Evolutionary conservation across 2,329 filamentous ascomycete genomes (phyloP), one percentile per base, ranked within the genome.

Genomic region (Fusarium algeriense): DNA sequence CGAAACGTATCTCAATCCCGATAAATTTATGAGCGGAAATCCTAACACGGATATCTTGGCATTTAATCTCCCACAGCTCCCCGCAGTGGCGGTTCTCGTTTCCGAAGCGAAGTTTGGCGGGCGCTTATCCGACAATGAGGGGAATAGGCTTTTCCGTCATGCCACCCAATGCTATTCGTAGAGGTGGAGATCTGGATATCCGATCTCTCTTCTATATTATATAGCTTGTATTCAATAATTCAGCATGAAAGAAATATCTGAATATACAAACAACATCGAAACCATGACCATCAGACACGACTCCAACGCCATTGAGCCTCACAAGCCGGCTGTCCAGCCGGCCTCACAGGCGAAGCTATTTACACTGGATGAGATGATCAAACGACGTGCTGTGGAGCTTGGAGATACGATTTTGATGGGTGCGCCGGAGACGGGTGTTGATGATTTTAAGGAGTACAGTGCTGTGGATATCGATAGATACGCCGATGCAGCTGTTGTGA

Each of bases 201-300:
- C 64, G 64, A 15, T 17, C 14, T n/a, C 14, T 44, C 3, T 4
- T 8, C n/a, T 50, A 46, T 68, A 68, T 38, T 68, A 67, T 57
- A 52, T 67, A 52, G 14, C 40, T 34, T 26, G 32, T 23, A 2
- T 26, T 17, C 40, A n/a, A 37, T 15, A 14, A 32, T 1, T 12
- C 23, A 40, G n/a, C 12, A 52, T 40, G 48, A n/a, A 15, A 0
- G 23, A 7, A 1, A 6, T 0, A 0, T 9, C 3, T 5, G 13
- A n/a, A 9, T 7, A 45, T 32, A 8, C 23, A 9, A 28, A 2
- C 6, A 37, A 14, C 8, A 3, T 4, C 11, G n/a, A 43, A 15
- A 64, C 15, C 46, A 75, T 75, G 73, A 74, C 73, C 17, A 75
- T 75, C 34, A 68, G 73, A 64, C 73, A 75, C 56, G 73, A 75